Evolutionary conservation across 495 filamentous ascomycete genomes (phyloP).

Genomic region (Emericellopsis terricola): DNA sequence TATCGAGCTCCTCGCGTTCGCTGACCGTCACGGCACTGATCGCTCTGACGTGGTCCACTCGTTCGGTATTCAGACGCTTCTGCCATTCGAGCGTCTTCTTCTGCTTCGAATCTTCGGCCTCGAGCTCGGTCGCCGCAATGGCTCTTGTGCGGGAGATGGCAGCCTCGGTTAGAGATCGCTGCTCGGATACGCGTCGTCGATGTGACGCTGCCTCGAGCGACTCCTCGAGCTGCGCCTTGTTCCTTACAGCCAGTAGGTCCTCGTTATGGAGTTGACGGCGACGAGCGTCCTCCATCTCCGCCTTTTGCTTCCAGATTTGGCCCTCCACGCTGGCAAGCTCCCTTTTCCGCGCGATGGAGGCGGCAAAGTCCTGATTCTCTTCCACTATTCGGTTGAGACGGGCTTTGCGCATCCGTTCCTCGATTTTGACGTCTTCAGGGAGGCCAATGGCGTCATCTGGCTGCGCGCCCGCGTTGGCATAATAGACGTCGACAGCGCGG

Average conservation of each 20-base stretch:
- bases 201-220: slow-evolving; percentile 15
- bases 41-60: slow-evolving; percentile 16
- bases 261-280: slow-evolving; percentile 10
- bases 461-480: slow-evolving; percentile 25
- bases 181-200: slow-evolving; percentile 11
- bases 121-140: slow-evolving; percentile 20
- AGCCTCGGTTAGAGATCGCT: slow-evolving; percentile 17
- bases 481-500: slow-evolving; percentile 26
- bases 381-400: slow-evolving; percentile 16
- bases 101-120: slow-evolving; percentile 17
- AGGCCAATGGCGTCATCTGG: slow-evolving; percentile 24
- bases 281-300: slow-evolving; percentile 25
- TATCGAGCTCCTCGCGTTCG: slow-evolving; percentile 24
- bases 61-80: slow-evolving; percentile 13
- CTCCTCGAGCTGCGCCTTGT: slow-evolving; percentile 17
- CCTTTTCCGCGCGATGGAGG: slow-evolving; percentile 17
- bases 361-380: slow-evolving; percentile 18
- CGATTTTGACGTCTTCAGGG: slow-evolving; percentile 20
- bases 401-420: slow-evolving; percentile 23
- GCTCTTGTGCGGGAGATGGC: slow-evolving; percentile 17
- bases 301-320: slow-evolving; percentile 22
- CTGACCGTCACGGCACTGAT: slow-evolving; percentile 19
- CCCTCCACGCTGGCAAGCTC: slow-evolving; percentile 24
- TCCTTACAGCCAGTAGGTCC: slow-evolving; percentile 10
- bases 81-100: slow-evolving; percentile 18